Base-by-base conservation (phyloP, 257 asterid species). In the Phtheirospermum japonicum region DNA sequence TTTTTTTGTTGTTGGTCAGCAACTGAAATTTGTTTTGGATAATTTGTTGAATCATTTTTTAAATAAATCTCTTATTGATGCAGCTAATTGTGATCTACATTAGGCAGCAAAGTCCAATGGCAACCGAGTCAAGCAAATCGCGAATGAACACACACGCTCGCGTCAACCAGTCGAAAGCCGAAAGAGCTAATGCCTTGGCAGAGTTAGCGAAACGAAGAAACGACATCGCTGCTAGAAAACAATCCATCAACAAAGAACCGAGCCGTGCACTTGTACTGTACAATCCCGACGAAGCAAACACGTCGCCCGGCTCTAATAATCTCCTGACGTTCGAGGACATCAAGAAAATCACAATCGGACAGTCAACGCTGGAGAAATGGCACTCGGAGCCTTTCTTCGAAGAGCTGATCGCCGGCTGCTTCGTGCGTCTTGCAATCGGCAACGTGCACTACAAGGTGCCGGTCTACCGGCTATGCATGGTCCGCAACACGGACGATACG, bases 341-440 rank as follows among this genome's bases (percentile, higher is more conserved):
- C 61, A 84, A 66, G 68, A 89, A 80, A 61, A 80, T 87, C 36
- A 78, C 95, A 4, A 84, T 87, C 69, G 73, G 82, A 23, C 78
- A 90, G 66, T 84, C 95, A 30, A 84, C 80, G 65, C 78, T 87
- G 50, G 76, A 80, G 9, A 87, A 82, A 69, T 87, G 93, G 95
- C 79, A 80, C 51, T 82, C 84, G 93, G 93, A 84, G 61, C 93
- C 95, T 4, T 87, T 82, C 73, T 84, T 87, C 65, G 93, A 87
- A 66, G 93, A 84, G 37, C 46, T 84, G 69, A 87, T 87, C 31
- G 84, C 84, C 26, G 95, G 95, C 39, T 87, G 95, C 65, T 87
- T 87, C 17, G 95, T 87, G 20, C 77, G 93, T 56, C 89, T 87
- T 50, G 88, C 88, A 33, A 84, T 86, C 74, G 95, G 95, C 67